Evolutionary conservation across 2,329 filamentous ascomycete species (phyloP).

Genomic region (Rutstroemia sp.): DNA sequence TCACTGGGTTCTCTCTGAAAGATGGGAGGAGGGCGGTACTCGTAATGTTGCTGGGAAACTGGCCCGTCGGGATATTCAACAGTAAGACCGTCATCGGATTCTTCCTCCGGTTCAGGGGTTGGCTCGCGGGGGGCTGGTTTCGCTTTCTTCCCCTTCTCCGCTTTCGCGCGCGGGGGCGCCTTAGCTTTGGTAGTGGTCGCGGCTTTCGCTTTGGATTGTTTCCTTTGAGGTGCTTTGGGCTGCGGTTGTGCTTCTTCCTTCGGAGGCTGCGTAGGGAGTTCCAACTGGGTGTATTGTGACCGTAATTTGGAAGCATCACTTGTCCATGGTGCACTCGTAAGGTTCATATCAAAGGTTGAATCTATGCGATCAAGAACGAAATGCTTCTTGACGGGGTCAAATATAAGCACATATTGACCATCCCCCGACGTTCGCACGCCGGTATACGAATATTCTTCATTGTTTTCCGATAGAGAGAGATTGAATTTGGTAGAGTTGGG

Average conservation of each 20-base stretch:
- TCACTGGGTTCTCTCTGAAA: conserved; percentile 24
- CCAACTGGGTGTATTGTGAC: conserved; percentile 60
- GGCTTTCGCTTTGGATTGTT: conserved; percentile 23
- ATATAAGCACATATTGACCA: conserved; percentile 61
- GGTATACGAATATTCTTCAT: conserved; percentile 50
- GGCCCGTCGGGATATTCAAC: conserved; percentile 53
- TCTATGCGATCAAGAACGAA: conserved; percentile 79
- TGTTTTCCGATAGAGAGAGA: conserved; percentile 44
- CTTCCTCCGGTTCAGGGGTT: conserved; percentile 30
- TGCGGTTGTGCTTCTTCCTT: conserved; percentile 7
- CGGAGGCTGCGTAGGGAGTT: neutral
- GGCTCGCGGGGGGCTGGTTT: conserved; percentile 25
- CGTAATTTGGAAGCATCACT: conserved; percentile 55
- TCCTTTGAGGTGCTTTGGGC: conserved; percentile 19
- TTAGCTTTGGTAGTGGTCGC: conserved; percentile 24
- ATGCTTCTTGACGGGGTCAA: conserved; percentile 64
- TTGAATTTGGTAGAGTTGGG: conserved; percentile 35
- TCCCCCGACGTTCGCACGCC: conserved; percentile 50
- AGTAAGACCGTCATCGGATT: conserved; percentile 49
- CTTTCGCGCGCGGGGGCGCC: conserved; percentile 25
- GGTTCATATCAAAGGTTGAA: conserved; percentile 82
- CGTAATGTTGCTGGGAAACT: conserved; percentile 23
- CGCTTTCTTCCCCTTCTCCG: conserved; percentile 29
- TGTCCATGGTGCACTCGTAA: conserved; percentile 62
- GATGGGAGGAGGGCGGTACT: conserved; percentile 22